Percentiles rank a stretch among this genome's conserved stretches.
These are phyloP conservation scores for Choanephora cucurbitarum DNA, from an alignment of 371 early-diverging fungal genomes.

Conservation along the genomic window DNA sequence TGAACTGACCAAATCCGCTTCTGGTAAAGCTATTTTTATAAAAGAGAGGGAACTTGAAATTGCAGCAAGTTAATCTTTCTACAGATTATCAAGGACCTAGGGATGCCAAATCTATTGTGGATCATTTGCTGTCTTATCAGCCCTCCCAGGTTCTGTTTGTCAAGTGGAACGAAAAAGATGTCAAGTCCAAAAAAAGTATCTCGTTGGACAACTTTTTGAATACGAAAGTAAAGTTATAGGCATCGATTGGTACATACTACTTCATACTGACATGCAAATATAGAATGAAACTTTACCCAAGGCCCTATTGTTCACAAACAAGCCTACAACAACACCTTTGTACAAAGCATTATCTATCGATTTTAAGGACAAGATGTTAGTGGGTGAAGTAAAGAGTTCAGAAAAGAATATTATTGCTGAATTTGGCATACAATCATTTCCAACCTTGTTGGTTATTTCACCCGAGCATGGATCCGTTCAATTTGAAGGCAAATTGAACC, in stretches of 20 bases:
- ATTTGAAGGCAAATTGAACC: slow-evolving; percentile 60
- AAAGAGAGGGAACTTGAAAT: not conserved
- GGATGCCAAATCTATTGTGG: slow-evolving; percentile 75
- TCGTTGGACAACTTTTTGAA: slow-evolving; percentile 57
- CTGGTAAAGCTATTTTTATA: slow-evolving; percentile 30
- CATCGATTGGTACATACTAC: slow-evolving; percentile 6
- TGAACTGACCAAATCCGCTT: slow-evolving; percentile 47
- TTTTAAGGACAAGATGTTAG: slow-evolving; percentile 63
- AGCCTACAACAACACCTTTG: slow-evolving; percentile 71
- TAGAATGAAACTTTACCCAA: slow-evolving; percentile 57
- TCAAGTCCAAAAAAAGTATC: slow-evolving; percentile 56
- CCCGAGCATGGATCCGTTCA: slow-evolving; percentile 32
- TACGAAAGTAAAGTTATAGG: slow-evolving; percentile 39
- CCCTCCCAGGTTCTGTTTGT: slow-evolving; percentile 60
- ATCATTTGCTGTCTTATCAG: slow-evolving; percentile 61
- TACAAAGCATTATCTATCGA: slow-evolving; percentile 86
- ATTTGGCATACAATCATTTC: slow-evolving; percentile 62
- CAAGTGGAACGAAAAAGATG: slow-evolving; percentile 51
- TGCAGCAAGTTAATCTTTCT: not conserved
- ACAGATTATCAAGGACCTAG: slow-evolving; percentile 87
- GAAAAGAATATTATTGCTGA: slow-evolving; percentile 50
- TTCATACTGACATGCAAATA: slow-evolving; percentile 1
- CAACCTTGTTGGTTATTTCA: slow-evolving; percentile 65
- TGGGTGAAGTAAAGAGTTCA: slow-evolving; percentile 73
- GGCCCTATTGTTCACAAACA: slow-evolving; percentile 78